These are phyloP conservation scores for Phialophora macrospora DNA, from an alignment of 2,329 filamentous ascomycete genomes.

Conservation along the genomic window DNA sequence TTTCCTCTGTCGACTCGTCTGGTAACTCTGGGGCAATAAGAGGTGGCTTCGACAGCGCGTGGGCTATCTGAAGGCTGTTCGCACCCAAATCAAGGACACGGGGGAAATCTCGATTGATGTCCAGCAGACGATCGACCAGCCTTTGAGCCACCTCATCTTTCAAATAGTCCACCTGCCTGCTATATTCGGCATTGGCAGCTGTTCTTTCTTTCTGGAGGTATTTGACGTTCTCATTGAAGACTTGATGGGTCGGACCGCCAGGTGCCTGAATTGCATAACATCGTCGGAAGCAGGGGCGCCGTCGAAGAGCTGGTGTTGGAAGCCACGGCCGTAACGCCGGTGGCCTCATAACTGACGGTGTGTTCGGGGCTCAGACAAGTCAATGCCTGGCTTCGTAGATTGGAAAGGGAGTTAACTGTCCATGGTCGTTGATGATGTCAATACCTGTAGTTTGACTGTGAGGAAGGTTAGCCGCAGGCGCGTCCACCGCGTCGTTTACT, in stretches of 20 bases:
- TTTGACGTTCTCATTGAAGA: constrained; percentile 89
- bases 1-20: constrained; percentile 26
- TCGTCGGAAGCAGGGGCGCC: constrained; percentile 30
- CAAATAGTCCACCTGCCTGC: constrained; percentile 85
- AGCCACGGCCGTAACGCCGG: constrained; percentile 30
- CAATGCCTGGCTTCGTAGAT: constrained; percentile 30
- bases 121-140: constrained; percentile 82
- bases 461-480: constrained; percentile 15
- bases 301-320: constrained; percentile 29
- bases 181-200: constrained; percentile 69
- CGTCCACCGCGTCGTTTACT: constrained; percentile 8
- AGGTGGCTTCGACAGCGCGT: constrained; percentile 71
- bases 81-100: constrained; percentile 89
- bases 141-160: constrained; percentile 88
- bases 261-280: constrained; percentile 78
- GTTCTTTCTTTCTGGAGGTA: constrained; percentile 90
- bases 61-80: constrained; percentile 92
- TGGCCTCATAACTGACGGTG: constrained; percentile 32
- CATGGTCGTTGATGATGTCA: constrained; percentile 15
- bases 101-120: constrained; percentile 88
- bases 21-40: constrained; percentile 56
- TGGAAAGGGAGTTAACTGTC: not conserved
- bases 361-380: constrained; percentile 31
- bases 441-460: not conserved
- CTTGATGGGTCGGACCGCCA: constrained; percentile 77